These are phyloP conservation scores for Micractinium conductrix DNA, from an alignment of 139 green algal species.

Conservation along the genomic window DNA sequence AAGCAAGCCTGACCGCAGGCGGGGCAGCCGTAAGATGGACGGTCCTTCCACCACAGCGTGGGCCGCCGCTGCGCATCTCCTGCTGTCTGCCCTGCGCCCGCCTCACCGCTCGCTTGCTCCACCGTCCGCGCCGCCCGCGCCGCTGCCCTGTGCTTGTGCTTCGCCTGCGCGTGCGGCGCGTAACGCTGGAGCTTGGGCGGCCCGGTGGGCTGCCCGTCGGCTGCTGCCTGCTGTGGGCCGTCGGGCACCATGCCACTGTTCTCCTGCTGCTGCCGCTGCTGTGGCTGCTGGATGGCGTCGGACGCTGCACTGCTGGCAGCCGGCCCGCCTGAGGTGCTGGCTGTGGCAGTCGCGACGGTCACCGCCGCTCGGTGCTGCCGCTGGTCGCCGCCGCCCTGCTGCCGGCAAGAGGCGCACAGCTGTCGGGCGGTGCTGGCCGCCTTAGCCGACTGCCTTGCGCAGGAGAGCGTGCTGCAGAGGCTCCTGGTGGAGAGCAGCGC, in stretches of 20 bases:
- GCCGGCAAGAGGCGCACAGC: too few relatives aligned
- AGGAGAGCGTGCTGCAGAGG: too few relatives aligned
- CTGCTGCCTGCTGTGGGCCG: not conserved
- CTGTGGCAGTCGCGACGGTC: not conserved
- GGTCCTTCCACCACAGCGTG: constrained; percentile 24
- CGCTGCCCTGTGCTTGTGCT: not conserved
- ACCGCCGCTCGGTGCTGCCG: not conserved
- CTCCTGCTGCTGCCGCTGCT: not conserved
- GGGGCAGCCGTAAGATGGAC: constrained; percentile 41
- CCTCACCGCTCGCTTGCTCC: constrained; percentile 11
- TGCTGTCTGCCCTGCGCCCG: not conserved
- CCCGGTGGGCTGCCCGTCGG: not conserved
- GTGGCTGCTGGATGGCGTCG: too few relatives aligned
- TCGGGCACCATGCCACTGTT: not conserved
- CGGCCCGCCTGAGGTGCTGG: not conserved
- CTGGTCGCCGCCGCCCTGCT: not conserved
- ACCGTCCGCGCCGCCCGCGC: not conserved
- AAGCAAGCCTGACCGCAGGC: constrained; percentile 50
- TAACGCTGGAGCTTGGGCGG: not conserved
- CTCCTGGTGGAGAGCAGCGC: too few relatives aligned
- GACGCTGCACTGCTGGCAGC: not conserved
- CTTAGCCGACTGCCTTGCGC: too few relatives aligned
- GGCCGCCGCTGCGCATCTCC: not conserved
- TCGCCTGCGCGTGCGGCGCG: not conserved
- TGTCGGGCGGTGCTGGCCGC: too few relatives aligned